These are phyloP conservation scores for Persicaria tinctoria DNA, from an alignment of 148 eudicot genomes.

Conservation along the genomic window DNA sequence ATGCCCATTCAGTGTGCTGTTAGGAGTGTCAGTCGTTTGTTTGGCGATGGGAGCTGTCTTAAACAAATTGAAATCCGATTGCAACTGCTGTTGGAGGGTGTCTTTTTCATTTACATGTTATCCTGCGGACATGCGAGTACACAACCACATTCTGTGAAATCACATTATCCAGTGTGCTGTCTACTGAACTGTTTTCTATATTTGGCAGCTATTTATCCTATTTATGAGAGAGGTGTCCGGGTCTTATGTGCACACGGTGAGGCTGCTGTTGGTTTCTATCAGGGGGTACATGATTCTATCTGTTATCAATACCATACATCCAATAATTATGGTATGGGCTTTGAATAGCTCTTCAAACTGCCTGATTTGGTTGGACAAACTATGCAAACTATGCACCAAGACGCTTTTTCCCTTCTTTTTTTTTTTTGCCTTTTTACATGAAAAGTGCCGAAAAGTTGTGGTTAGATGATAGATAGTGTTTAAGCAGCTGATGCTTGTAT, in stretches of 20 bases:
- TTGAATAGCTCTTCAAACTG: not conserved
- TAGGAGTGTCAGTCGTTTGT: not conserved
- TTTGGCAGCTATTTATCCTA: slow-evolving; percentile 73
- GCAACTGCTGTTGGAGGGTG: slow-evolving; percentile 59
- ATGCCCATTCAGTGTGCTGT: no score
- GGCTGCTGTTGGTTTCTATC: slow-evolving; percentile 87
- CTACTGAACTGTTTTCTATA: slow-evolving; percentile 5
- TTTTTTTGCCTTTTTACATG: no score
- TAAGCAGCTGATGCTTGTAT: no score
- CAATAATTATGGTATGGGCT: not conserved
- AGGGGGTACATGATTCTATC: slow-evolving; percentile 50
- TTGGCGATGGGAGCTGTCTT: slow-evolving; percentile 65
- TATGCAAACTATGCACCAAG: no score
- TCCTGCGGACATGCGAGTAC: slow-evolving; percentile 65
- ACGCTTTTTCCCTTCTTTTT: no score
- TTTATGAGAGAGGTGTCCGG: slow-evolving; percentile 80
- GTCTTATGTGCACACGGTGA: slow-evolving; percentile 46
- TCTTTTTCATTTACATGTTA: slow-evolving; percentile 28
- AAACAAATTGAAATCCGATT: slow-evolving; percentile 63
- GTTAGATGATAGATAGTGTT: no score
- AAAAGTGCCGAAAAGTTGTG: no score
- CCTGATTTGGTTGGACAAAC: not conserved
- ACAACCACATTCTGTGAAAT: not conserved
- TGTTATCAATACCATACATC: not conserved
- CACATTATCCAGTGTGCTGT: not conserved